Base-by-base conservation (phyloP, 352 stramenopile species). In the Pythium pectinolyticum region DNA sequence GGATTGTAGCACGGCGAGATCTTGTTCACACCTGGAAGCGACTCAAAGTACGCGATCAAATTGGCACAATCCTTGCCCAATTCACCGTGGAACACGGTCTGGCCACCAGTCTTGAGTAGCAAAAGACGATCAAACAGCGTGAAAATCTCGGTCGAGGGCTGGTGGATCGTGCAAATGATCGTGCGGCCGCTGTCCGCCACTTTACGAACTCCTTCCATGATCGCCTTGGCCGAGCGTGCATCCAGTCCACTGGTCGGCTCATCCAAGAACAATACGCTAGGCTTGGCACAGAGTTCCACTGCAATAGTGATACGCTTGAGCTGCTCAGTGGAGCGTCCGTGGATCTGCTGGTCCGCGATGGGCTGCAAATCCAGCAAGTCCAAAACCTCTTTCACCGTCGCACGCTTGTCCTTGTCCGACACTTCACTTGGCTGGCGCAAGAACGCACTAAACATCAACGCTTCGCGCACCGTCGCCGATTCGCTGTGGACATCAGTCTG, bases 111-210 rank as follows among this genome's bases (percentile, higher is more conserved):
- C 46, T 67, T 61, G 30, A 67, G 52, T n/a, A 67, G 40, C 17
- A 67, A 28, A 4, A 97, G 66, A 25, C 85, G 66, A 56, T 97
- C 87, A 56, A 84, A 87, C 20, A 80, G 78, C 19, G 76, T 64
- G 72, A 95, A 96, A 19, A 96, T 74, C 34, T 77, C 70, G 20
- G 72, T 82, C 48, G 76, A 92, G 14, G 89, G 89, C 66, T 97
- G 89, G 50, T 97, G 89, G 68, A 97, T 96, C 22, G 89, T 97
- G 57, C 84, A 89, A 27, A 92, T 70, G 57, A 96, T 84, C 40
- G 88, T 96, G 20, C 86, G 78, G 19, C 82, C 86, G 27, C 66
- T 72, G 52, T 80, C 62, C 17, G 86, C 75, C 10, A 87, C 67
- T 19, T 77, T 73, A 12, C 72, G 57, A 6, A 95, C 69, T 1